Base-by-base conservation (phyloP, 1,284 basidiomycete species). In the Ceratobasidium papillatum region DNA sequence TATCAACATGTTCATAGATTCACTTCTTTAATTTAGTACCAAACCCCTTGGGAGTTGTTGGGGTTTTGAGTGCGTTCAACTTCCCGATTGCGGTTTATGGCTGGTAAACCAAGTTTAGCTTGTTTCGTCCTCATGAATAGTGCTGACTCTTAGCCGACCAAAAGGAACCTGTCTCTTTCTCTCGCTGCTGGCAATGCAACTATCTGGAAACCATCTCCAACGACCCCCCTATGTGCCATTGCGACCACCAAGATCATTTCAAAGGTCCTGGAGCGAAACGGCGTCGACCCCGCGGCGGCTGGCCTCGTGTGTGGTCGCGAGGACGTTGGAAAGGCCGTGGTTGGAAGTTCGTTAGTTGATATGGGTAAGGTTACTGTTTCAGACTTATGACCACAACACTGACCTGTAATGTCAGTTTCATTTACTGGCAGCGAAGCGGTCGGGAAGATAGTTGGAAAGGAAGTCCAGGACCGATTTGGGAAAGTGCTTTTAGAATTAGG, bases 381-480 rank as follows among this genome's bases (percentile, higher is more conserved):
- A 12, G 54, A 51, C 22, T 22, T 19, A 45, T 32, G 12, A 17
- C n/a, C n/a, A 12, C 22, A 22, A 32, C 22, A 52, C 25, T 54
- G 36, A 14, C 32, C 45, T 30, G 19, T 41, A 22, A 78, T 78
- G 72, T 58, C 81, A 89, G 93, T 98, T 19, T 95, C 93, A 49
- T 99, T 99, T 82, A 99, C 96, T 0, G 96, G 96, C 1, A 96
- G 94, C 78, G 96, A 98, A 81, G 85, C 86, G 63, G 91, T 96
- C 61, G 96, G 96, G 17, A 88, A 91, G 75, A 86, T 91, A 76
- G 95, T 99, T 22, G 94, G 94, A 8, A 89, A 89, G 82, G 86
- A 86, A 75, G 95, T 96, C 1, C 92, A 91, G 81, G 90, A 87
- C 76, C 85, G 91, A 79, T 95, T 93, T 82, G 94, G 94, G 59